Base-by-base conservation (phyloP, 2,329 filamentous ascomycete species). In the Trichophaea hybrida region DNA sequence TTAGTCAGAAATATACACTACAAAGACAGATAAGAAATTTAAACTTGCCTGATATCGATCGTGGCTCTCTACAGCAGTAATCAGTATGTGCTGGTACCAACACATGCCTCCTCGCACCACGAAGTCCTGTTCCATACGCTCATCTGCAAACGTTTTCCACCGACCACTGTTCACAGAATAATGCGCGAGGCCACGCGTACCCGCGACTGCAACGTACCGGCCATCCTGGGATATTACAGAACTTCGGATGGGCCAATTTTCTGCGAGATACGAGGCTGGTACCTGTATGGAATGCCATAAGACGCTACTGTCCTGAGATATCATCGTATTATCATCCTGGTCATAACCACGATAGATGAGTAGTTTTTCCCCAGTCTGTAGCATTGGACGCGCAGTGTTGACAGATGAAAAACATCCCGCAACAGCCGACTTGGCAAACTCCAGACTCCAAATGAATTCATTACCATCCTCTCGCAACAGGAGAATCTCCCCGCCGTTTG, bases 291-390 rank as follows among this genome's bases (percentile, higher is more conserved):
- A 89, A 70, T 97, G 90, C 93, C 93, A 98, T n/a, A 96, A 75
- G 7, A 88, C 90, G 6, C 66, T 69, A 24, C 89, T 83, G 69
- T 97, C 93, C 2, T 88, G 87, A 3, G 91, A 94, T 60, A 97
- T 89, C 44, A 88, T 88, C 8, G 88, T 94, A 38, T 95, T 77
- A 69, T 96, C 89, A 0, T 89, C 85, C 48, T 94, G 76, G 71
- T 97, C 90, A 71, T 96, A 94, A 5, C 93, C 93, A 59, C 88
- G 81, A 72, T 98, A 98, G 3, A 97, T 80, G 77, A 96, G 90
- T 62, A 97, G 80, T 65, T 86, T 87, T 12, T 86, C 84, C 34
- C 86, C 88, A 2, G 89, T 95, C 70, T 95, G 88, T 50, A 98
- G 78, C 31, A 97, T 80, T 0, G 90, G 93, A 56, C 90, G 81